These are phyloP conservation scores for Kluyveromyces wickerhamii DNA, from an alignment of 805 yeast species.

Conservation along the genomic window DNA sequence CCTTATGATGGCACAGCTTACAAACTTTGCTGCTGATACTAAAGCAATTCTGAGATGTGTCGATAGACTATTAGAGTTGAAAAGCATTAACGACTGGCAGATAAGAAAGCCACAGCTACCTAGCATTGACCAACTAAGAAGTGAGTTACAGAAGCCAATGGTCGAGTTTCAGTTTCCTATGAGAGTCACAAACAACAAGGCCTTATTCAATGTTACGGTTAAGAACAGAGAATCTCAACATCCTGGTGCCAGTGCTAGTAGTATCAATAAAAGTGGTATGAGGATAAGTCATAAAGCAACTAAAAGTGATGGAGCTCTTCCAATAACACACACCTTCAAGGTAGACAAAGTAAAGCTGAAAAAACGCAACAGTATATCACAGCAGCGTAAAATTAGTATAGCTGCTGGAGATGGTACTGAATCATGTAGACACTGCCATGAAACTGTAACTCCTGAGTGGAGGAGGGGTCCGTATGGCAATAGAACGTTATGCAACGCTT, in stretches of 20 bases:
- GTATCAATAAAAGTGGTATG: neutral
- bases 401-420: constrained; percentile 9
- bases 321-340: neutral
- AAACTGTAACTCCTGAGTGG: constrained; percentile 84
- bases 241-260: neutral
- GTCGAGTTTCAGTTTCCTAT: constrained; percentile 3
- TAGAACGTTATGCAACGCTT: constrained; percentile 82
- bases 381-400: constrained; percentile 2
- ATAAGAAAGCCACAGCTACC: constrained; percentile 3
- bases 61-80: constrained; percentile 3
- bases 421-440: constrained; percentile 63
- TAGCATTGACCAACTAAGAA: constrained; percentile 4
- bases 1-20: neutral
- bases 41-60: neutral
- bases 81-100: constrained; percentile 1
- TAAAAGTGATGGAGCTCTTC: constrained; percentile 2
- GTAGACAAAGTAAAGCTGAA: constrained; percentile 3
- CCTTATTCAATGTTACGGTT: constrained; percentile 2
- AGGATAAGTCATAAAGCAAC: neutral
- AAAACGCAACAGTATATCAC: constrained; percentile 2
- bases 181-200: neutral
- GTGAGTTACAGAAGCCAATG: constrained; percentile 2
- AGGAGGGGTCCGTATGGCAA: constrained; percentile 82
- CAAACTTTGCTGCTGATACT: constrained; percentile 1
- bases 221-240: neutral